Evolutionary conservation across 2,329 filamentous ascomycete species (phyloP), one percentile per base, ranked within the genome.

Genomic region (Simplicillium sp.): DNA sequence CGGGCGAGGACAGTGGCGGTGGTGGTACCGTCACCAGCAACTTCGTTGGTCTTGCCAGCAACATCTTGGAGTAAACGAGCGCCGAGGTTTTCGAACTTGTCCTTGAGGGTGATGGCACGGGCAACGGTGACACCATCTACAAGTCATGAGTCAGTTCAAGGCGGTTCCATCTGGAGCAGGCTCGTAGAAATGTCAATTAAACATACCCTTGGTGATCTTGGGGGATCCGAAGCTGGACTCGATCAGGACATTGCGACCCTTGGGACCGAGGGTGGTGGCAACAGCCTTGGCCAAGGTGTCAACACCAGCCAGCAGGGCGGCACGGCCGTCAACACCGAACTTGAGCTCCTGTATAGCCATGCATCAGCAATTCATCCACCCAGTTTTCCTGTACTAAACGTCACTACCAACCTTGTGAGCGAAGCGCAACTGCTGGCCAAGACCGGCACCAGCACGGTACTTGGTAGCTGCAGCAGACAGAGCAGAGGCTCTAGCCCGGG

Each of bases 1-100:
- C 88, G 87, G 55, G 88, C 92, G 53, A 98, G 87, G 53, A 97
- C 92, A 49, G 92, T 98, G 50, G 92, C 92, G 51, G 89, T 95
- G 51, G 92, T 98, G 56, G 92, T 98, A 69, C 92, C 92, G 66
- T 98, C 92, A 83, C 92, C 92, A 53, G 92, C 92, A 54, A 88
- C 82, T 73, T 98, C 92, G 75, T 98, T 98, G 62, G 92, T 98
- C 82, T 98, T 98, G 61, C 87, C 92, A 57, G 92, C 92, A 53
- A 98, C 92, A 67, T 98, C 92, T 71, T 97, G 89, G 54, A 98
- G 80, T 52, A 98, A 81, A 61, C 87, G 85, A 58, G 92, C 92
- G 65, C 92, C 92, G 55, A 98, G 86, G 76, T 98, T 98, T 74
- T 98, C 92, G 68, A 96, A 98, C 73, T 97, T 97, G 77, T 98